Conservation (phyloP, 805 yeast species). For the baker's yeast (Saccharomyces cerevisiae) region DNA sequence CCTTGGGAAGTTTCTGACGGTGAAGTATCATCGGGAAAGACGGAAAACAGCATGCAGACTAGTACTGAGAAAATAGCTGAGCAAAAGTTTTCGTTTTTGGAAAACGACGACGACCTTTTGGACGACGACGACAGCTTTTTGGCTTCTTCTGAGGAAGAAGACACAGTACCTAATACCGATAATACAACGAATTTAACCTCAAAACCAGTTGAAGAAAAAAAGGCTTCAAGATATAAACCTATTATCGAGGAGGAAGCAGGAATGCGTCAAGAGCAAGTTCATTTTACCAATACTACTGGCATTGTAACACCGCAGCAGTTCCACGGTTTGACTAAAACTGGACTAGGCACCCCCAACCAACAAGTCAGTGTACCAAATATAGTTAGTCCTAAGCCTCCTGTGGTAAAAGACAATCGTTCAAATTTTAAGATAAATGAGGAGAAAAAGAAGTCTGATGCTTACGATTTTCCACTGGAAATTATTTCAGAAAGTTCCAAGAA, state of each 20-base stretch:
- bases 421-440: conserved; percentile 34
- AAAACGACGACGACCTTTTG: conserved; percentile 38
- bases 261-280: neutral
- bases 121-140: conserved; percentile 35
- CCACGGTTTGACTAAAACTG: neutral
- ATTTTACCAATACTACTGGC: conserved; percentile 1
- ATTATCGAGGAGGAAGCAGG: neutral
- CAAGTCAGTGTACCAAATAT: neutral
- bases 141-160: conserved; percentile 24
- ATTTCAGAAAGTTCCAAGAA: conserved; percentile 33
- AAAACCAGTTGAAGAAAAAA: neutral
- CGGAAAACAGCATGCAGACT: neutral
- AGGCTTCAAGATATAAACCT: conserved; percentile 2
- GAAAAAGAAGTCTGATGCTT: conserved; percentile 65
- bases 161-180: too few relatives aligned
- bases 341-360: neutral
- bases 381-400: neutral
- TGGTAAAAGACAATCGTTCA: conserved; percentile 4
- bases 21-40: neutral
- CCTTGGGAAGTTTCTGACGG: conserved; percentile 5
- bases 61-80: conserved; percentile 16
- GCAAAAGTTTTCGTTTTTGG: conserved; percentile 37
- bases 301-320: conserved; percentile 15
- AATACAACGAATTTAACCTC: neutral
- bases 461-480: conserved; percentile 60